Conservation (phyloP, 352 stramenopile species). For the Phytophthora macrochlamydospora region DNA sequence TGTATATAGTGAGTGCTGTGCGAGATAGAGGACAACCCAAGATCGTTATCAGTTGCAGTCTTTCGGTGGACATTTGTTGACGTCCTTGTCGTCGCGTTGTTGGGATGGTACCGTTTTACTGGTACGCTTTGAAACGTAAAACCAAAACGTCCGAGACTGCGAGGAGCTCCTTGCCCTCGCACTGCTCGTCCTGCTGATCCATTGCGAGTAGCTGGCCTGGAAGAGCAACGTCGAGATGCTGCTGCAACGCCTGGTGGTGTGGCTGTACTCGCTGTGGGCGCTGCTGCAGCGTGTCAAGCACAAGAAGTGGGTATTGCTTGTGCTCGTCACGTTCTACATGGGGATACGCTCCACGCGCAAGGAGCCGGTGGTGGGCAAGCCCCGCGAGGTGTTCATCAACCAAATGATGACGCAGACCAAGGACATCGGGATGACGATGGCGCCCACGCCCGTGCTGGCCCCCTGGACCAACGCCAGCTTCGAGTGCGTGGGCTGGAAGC, state of each 20-base stretch:
- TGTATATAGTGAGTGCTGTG: conserved; percentile 11
- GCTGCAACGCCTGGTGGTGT: conserved; percentile 75
- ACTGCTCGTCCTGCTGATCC: not conserved
- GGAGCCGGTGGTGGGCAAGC: conserved; percentile 58
- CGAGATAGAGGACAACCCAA: conserved; percentile 2
- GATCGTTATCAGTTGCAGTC: not conserved
- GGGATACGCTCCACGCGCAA: conserved; percentile 60
- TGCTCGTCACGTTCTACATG: conserved; percentile 59
- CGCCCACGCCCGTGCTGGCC: conserved; percentile 53
- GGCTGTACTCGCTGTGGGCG: conserved; percentile 59
- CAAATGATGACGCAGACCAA: conserved; percentile 72
- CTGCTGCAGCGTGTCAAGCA: conserved; percentile 71
- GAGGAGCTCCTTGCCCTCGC: no score
- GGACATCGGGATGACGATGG: conserved; percentile 64
- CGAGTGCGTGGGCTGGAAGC: conserved; percentile 88
- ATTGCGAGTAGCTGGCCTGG: not conserved
- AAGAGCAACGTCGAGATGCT: conserved; percentile 38
- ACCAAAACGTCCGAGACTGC: not conserved
- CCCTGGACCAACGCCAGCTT: conserved; percentile 82
- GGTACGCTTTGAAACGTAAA: not conserved
- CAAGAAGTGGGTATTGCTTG: conserved; percentile 70
- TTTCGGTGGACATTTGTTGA: not conserved
- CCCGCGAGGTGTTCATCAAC: conserved; percentile 77
- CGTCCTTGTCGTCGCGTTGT: not conserved
- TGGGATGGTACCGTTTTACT: not conserved